A percentile compares a stretch with the other conserved stretches of the same genome.
Conservation (phyloP, 257 asterid genomes). For the Lycium ferocissimum region DNA sequence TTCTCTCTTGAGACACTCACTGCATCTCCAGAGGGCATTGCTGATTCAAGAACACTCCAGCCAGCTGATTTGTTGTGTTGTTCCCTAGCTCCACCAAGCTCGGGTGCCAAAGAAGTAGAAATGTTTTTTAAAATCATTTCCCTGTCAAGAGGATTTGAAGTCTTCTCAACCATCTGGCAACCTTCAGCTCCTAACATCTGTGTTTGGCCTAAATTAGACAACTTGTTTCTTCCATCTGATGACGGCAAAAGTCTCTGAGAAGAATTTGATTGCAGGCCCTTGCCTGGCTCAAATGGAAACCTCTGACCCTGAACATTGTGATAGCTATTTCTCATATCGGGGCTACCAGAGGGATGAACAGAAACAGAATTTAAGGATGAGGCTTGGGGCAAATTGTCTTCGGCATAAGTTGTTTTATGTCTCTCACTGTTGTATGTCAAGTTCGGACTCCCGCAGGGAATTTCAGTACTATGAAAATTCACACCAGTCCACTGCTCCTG, state of each 20-base stretch:
- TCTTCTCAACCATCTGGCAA: conserved; percentile 46
- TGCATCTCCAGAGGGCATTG: conserved; percentile 54
- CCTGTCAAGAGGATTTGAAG: conserved; percentile 51
- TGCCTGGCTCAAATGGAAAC: conserved; percentile 48
- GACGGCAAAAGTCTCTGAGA: conserved; percentile 48
- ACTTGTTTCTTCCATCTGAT: conserved; percentile 52
- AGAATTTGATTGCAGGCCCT: conserved; percentile 43
- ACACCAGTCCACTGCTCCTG: conserved; percentile 69
- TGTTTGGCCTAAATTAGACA: conserved; percentile 44
- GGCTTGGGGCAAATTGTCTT: conserved; percentile 39
- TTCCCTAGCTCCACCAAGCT: conserved; percentile 48
- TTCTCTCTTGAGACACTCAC: conserved; percentile 45
- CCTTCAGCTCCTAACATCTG: conserved; percentile 51
- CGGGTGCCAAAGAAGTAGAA: conserved; percentile 48
- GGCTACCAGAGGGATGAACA: conserved; percentile 37
- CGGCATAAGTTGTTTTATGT: conserved; percentile 43
- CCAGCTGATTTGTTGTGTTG: conserved; percentile 48
- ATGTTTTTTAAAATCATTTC: conserved; percentile 40
- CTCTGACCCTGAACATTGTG: conserved; percentile 47
- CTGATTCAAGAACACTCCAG: conserved; percentile 58
- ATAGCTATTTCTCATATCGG: conserved; percentile 41
- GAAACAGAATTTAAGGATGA: conserved; percentile 51
- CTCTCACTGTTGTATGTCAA: conserved; percentile 47
- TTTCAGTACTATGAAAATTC: conserved; percentile 46
- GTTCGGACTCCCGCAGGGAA: conserved; percentile 51